These are phyloP conservation scores for Trichoderma virens DNA, from an alignment of 495 filamentous ascomycete genomes.

Conservation along the genomic window DNA sequence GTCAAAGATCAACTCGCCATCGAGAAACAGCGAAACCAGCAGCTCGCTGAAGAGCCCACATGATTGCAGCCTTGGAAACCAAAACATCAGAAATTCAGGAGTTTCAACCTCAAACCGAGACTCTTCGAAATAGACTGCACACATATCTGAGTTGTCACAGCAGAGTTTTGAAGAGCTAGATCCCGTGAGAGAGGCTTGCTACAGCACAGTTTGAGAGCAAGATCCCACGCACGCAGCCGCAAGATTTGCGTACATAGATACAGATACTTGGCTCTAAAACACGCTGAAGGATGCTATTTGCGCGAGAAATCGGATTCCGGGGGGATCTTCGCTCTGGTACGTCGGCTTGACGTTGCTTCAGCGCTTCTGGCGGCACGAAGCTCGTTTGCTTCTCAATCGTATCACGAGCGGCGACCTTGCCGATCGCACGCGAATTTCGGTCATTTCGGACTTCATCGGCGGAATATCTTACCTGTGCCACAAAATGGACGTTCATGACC, in stretches of 20 bases:
- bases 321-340: too few species aligned
- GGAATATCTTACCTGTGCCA: too few species aligned
- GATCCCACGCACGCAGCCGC: conserved; percentile 77
- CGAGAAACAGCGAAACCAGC: conserved; percentile 62
- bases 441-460: too few species aligned
- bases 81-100: conserved; percentile 62
- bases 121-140: conserved; percentile 61
- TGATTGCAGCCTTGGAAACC: conserved; percentile 60
- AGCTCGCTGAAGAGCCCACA: conserved; percentile 64
- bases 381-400: too few species aligned
- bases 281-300: too few species aligned
- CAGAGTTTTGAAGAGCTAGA: conserved; percentile 54
- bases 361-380: too few species aligned
- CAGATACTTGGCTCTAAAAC: conserved; percentile 84
- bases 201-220: conserved; percentile 65
- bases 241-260: conserved; percentile 82
- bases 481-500: too few species aligned
- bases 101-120: conserved; percentile 57
- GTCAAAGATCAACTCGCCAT: conserved; percentile 45
- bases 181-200: conserved; percentile 51
- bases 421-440: too few species aligned
- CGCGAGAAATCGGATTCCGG: too few species aligned
- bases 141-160: conserved; percentile 65
- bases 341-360: too few species aligned
- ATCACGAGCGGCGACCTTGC: too few species aligned